Conservation (phyloP, 129 eudicot species). For the Erigeron canadensis region DNA sequence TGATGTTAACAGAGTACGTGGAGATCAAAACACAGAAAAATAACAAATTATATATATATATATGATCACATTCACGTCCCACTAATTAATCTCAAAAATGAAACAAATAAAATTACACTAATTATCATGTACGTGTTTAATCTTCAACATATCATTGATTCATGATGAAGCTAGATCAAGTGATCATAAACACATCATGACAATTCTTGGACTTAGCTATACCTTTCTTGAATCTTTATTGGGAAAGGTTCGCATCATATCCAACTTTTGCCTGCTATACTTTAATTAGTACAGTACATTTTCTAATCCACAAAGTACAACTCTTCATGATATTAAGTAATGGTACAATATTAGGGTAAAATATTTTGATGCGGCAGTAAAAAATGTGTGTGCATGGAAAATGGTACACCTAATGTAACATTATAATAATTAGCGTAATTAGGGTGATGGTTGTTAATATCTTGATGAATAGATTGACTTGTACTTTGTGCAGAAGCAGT, state of each 20-base stretch:
- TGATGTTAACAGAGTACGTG: not conserved
- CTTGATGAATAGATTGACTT: constrained; percentile 18
- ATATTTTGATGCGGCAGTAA: constrained; percentile 35
- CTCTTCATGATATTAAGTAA: constrained; percentile 13
- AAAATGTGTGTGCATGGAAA: constrained; percentile 59
- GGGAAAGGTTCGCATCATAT: constrained; percentile 15
- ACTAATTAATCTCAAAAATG: constrained; percentile 24
- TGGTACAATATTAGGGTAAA: constrained; percentile 32
- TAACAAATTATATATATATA: constrained; percentile 31
- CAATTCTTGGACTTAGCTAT: constrained; percentile 28
- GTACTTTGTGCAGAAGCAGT: constrained; percentile 11
- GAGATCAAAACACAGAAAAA: constrained; percentile 7
- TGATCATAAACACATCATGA: constrained; percentile 39
- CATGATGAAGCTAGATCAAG: constrained; percentile 29
- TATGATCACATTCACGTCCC: constrained; percentile 39
- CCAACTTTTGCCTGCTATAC: not conserved
- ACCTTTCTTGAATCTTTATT: constrained; percentile 23
- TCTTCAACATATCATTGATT: not conserved
- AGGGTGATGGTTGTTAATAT: constrained; percentile 22
- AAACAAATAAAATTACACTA: constrained; percentile 14
- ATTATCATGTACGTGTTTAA: not conserved
- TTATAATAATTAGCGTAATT: too few species aligned
- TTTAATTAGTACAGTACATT: constrained; percentile 19
- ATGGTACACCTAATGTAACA: constrained; percentile 36
- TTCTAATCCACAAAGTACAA: constrained; percentile 17